These are phyloP conservation scores for Pinus taeda DNA, from an alignment of 75 land plant species.

Conservation along the genomic window DNA sequence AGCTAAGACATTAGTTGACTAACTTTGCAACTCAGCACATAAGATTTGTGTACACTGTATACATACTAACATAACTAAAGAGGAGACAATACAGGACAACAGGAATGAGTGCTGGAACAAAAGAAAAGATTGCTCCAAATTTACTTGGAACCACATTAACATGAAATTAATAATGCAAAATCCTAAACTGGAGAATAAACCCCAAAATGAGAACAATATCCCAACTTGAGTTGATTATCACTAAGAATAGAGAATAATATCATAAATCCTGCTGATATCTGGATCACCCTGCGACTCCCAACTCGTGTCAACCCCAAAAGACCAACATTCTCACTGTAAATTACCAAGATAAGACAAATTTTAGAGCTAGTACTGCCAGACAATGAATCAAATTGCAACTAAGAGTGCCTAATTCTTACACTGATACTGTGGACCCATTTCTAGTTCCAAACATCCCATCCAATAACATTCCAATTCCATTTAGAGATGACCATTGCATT, in stretches of 20 bases:
- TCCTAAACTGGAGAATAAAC: background rate
- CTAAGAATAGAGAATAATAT: too few species aligned
- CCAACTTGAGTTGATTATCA: too few species aligned
- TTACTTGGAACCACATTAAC: slow-evolving; percentile 57
- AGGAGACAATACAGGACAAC: slow-evolving; percentile 70
- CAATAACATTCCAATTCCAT: slow-evolving; percentile 78
- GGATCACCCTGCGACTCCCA: too few species aligned
- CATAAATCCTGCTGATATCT: too few species aligned
- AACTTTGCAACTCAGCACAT: background rate
- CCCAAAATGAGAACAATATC: too few species aligned
- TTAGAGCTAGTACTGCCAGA: too few species aligned
- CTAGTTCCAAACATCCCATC: slow-evolving; percentile 73
- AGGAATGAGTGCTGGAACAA: slow-evolving; percentile 75
- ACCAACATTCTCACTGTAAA: too few species aligned
- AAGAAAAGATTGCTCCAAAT: slow-evolving; percentile 91
- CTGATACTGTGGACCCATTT: too few species aligned
- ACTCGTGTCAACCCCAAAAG: too few species aligned
- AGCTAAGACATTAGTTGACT: background rate
- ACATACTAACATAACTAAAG: slow-evolving; percentile 71
- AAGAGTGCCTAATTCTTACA: too few species aligned
- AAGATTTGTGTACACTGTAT: background rate
- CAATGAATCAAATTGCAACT: too few species aligned
- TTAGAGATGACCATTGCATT: slow-evolving; percentile 9
- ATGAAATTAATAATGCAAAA: background rate
- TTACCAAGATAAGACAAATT: too few species aligned